phyloP scores from a whole-genome alignment of 371 early-diverging fungal species.

The Mortierella sp. region DNA sequence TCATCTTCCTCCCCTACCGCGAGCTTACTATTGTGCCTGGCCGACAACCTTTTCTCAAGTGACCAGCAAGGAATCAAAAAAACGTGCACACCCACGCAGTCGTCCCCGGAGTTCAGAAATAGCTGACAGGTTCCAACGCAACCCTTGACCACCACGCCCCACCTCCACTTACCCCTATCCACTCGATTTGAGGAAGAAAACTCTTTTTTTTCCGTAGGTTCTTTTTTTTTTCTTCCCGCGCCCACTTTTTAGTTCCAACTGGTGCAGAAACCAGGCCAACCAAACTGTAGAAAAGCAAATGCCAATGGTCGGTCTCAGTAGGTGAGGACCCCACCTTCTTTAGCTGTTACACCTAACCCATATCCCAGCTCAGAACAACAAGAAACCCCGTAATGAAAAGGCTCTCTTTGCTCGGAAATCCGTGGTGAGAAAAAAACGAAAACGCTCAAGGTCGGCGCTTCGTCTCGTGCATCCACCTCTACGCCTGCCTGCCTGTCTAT shows the following conservation, averaged over 20 bases:
- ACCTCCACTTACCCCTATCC: neutral
- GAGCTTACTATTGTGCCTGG: neutral
- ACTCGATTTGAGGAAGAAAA: neutral
- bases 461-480: no score
- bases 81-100: neutral
- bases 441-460: neutral
- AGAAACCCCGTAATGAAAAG: neutral
- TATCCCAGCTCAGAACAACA: neutral
- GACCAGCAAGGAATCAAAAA: neutral
- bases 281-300: neutral
- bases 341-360: neutral
- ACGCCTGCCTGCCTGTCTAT: no score
- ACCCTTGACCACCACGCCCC: no score
- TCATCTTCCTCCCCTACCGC: neutral
- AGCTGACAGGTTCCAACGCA: no score
- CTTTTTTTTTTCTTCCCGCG: neutral
- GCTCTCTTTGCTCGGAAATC: constrained; percentile 4
- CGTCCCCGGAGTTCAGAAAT: neutral
- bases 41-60: neutral
- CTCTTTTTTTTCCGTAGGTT: neutral
- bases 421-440: neutral
- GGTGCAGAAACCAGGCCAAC: neutral
- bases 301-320: neutral
- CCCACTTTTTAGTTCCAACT: neutral
- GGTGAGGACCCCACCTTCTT: neutral